These are phyloP conservation scores for Sporisorium exsertum DNA, from an alignment of 1,284 basidiomycete genomes.

Conservation along the genomic window DNA sequence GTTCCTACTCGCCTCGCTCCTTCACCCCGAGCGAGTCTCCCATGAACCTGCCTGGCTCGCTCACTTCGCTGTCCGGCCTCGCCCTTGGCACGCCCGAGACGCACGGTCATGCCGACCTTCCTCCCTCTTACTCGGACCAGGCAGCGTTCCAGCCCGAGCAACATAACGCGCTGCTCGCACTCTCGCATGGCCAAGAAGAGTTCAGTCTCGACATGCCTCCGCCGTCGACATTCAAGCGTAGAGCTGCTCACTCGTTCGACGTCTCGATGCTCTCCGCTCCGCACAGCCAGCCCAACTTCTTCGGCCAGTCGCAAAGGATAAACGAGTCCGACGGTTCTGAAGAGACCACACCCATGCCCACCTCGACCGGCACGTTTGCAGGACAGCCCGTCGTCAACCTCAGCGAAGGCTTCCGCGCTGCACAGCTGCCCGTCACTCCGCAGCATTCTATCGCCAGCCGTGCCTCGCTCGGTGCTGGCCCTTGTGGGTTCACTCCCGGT, in stretches of 20 bases:
- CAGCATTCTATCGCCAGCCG: constrained; percentile 21
- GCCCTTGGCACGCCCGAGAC: constrained; percentile 44
- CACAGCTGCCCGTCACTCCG: constrained; percentile 41
- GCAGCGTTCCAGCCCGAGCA: constrained; percentile 36
- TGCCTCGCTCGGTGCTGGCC: constrained; percentile 37
- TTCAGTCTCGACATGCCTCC: constrained; percentile 45
- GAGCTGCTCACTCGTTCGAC: constrained; percentile 49
- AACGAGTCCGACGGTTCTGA: constrained; percentile 49
- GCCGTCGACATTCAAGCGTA: constrained; percentile 27
- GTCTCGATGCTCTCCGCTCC: constrained; percentile 41
- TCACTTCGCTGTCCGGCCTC: constrained; percentile 47
- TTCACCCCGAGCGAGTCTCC: constrained; percentile 48
- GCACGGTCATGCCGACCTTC: constrained; percentile 24
- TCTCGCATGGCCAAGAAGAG: constrained; percentile 43
- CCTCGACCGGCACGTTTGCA: constrained; percentile 41
- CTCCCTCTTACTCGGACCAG: constrained; percentile 14
- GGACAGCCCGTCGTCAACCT: constrained; percentile 44
- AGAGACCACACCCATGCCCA: constrained; percentile 57
- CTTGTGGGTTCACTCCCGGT: constrained; percentile 40
- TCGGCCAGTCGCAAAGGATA: constrained; percentile 15
- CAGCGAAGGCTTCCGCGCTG: constrained; percentile 40
- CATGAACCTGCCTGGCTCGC: constrained; percentile 36
- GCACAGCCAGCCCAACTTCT: constrained; percentile 8
- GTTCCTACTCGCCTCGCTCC: constrained; percentile 48
- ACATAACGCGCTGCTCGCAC: constrained; percentile 45